phyloP scores from a whole-genome alignment of 805 yeast genomes.

The Kockiozyma suomiensis region DNA sequence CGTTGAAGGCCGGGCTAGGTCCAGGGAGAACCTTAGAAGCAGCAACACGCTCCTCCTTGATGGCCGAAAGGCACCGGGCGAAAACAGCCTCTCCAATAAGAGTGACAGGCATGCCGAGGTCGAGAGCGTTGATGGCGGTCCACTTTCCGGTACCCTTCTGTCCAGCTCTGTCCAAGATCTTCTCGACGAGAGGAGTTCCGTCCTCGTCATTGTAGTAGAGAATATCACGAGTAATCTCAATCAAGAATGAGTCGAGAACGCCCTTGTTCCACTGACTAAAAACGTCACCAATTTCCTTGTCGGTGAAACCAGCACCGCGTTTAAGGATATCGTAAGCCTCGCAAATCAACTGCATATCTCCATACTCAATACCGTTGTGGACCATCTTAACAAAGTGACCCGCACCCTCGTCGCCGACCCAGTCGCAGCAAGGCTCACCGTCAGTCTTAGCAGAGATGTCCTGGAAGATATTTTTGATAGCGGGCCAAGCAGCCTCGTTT shows the following conservation, averaged over 20 bases:
- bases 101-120: constrained; percentile 97
- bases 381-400: constrained; percentile 99
- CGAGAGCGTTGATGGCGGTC: constrained; percentile 98
- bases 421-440: constrained; percentile 99
- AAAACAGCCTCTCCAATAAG: constrained; percentile 98
- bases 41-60: constrained; percentile 85
- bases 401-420: constrained; percentile 99
- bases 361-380: constrained; percentile 99
- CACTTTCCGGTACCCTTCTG: constrained; percentile 99
- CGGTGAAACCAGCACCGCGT: constrained; percentile 86
- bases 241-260: constrained; percentile 93
- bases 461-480: constrained; percentile 95
- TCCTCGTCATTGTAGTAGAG: constrained; percentile 85
- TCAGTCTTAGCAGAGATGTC: constrained; percentile 93
- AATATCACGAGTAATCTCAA: constrained; percentile 96
- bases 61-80: constrained; percentile 82
- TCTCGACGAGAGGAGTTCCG: constrained; percentile 92
- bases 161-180: constrained; percentile 95
- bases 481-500: constrained; percentile 97
- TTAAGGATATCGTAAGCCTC: constrained; percentile 97
- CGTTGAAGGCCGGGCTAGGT: constrained; percentile 70
- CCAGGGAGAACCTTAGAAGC: constrained; percentile 82
- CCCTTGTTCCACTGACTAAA: constrained; percentile 95
- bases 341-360: constrained; percentile 98
- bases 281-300: constrained; percentile 91